Evolutionary conservation across 805 yeast genomes (phyloP), one percentile per base, ranked within the genome.

Genomic region (Metschnikowia picachoensis): DNA sequence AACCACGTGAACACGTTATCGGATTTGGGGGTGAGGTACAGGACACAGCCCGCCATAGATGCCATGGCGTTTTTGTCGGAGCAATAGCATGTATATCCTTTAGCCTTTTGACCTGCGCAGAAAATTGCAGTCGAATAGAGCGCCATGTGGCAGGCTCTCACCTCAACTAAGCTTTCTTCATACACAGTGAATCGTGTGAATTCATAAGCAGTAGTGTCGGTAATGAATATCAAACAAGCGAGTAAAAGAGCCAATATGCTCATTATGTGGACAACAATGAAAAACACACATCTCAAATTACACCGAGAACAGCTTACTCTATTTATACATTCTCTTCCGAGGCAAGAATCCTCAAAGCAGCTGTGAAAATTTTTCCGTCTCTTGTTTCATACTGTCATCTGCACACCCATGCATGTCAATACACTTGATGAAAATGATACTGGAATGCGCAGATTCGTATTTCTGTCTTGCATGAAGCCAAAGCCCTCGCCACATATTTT

Each of bases 51-150:
- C 14, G 42, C 44, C 32, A 46, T n/a, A 2, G 48, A 46, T 3
- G 48, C 48, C 44, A 40, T 46, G 32, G 48, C 48, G 13, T 41
- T 41, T 16, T 37, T 36, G 30, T 46, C 29, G 14, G 36, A 16
- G 29, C 48, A 46, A 15, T 37, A 46, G 35, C 48, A 46, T 14
- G 25, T 14, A 25, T 32, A 46, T 9, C 25, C 30, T 11, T 16
- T 28, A 13, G 41, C 25, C n/a, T 31, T 35, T 27, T 40, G 44
- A 12, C n/a, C 12, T 12, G 27, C 12, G 15, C 48, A 46, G 37
- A 40, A 46, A 3, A 25, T 41, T 4, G 48, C 48, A 8, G 45
- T 32, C 2, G 31, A 8, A 17, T 4, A 46, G 16, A 46, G 42
- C 7, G 48, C 42, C 35, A 29, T 30, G 8, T 20, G 29, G 30